Evolutionary conservation across 1,284 basidiomycete species (phyloP).

Genomic region (Microbotryum lychnidis-dioicae): DNA sequence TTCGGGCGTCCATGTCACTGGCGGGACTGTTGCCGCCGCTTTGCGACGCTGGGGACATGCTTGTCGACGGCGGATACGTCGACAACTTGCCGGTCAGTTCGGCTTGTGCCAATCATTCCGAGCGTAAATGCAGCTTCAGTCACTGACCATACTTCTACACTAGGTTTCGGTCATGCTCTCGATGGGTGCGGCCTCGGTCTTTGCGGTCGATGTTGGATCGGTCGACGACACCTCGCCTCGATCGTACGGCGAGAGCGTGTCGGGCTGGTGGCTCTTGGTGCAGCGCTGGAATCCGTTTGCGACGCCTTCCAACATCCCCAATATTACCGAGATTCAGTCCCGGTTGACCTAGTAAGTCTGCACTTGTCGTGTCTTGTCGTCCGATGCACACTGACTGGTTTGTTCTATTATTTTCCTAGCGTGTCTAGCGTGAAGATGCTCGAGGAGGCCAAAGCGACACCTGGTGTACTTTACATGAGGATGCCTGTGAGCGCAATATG

Average conservation of each 20-base stretch:
- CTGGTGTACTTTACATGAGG: conserved; percentile 81
- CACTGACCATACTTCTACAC: conserved; percentile 17
- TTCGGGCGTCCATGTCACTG: conserved; percentile 94
- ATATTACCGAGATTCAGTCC: conserved; percentile 93
- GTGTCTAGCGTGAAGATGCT: conserved; percentile 91
- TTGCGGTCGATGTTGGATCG: conserved; percentile 90
- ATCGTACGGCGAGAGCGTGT: conserved; percentile 88
- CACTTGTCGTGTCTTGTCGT: neutral
- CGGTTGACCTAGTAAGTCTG: conserved; percentile 79
- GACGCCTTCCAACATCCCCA: conserved; percentile 60
- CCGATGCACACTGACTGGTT: conserved; percentile 7
- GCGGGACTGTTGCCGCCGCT: conserved; percentile 90
- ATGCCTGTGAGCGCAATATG: conserved; percentile 80
- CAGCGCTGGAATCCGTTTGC: conserved; percentile 60
- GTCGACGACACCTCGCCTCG: conserved; percentile 93
- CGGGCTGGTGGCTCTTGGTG: conserved; percentile 92
- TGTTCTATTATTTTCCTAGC: conserved; percentile 44
- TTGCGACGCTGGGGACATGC: conserved; percentile 79
- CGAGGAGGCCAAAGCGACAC: conserved; percentile 83
- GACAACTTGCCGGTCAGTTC: conserved; percentile 74
- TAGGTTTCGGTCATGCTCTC: conserved; percentile 84
- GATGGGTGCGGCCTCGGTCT: conserved; percentile 84
- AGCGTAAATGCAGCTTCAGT: neutral
- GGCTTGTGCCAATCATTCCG: neutral
- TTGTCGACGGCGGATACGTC: conserved; percentile 90